Base-by-base conservation (phyloP, 805 yeast genomes). In the Barnettozyma californica region DNA sequence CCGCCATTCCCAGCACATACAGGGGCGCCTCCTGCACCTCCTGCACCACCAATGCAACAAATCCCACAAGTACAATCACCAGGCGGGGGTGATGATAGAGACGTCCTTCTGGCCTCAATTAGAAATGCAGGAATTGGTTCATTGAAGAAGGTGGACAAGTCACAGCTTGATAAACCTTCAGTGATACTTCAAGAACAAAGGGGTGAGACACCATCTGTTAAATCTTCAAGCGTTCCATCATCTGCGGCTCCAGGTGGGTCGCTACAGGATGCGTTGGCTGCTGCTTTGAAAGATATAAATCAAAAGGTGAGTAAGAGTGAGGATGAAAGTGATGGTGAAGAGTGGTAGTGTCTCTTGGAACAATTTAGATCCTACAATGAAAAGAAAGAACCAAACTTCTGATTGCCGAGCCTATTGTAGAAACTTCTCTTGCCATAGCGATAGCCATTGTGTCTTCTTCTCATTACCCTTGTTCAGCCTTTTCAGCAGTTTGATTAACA, bases 221-320 rank as follows among this genome's bases (percentile, higher is more conserved):
- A 72, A 8, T 63, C 73, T 0, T 51, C 65, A 6, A 65, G 67
- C 10, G 56, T 69, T n/a, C 60, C 71, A 9, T 60, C 72, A 13
- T 72, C 72, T n/a, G 73, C 68, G 4, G 41, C 41, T 21, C 41
- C 41, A 9, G 80, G 85, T 1, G 85, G 81, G 2, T 73, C 79
- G 13, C 68, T 90, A 50, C 96, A 96, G 1, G 95, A 87, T 65
- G 96, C 96, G 0, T 69, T 90, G 45, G 89, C 95, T 9, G 87
- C 87, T 16, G 98, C 97, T 3, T 74, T 92, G 55, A 86, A 76
- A 58, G 78, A 80, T 48, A 77, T 97, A 61, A 92, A 92, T 67
- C 80, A 78, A 19, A 89, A 88, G 64, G 95, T 92, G 8, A 76
- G 87, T 1, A 79, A 75, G 18, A 82, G 89, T 55, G 96, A 89